Percentiles rank a stretch among this genome's conserved stretches.
These are phyloP conservation scores for Colletotrichum abscissum DNA, from an alignment of 2,329 filamentous ascomycete genomes.

Conservation along the genomic window DNA sequence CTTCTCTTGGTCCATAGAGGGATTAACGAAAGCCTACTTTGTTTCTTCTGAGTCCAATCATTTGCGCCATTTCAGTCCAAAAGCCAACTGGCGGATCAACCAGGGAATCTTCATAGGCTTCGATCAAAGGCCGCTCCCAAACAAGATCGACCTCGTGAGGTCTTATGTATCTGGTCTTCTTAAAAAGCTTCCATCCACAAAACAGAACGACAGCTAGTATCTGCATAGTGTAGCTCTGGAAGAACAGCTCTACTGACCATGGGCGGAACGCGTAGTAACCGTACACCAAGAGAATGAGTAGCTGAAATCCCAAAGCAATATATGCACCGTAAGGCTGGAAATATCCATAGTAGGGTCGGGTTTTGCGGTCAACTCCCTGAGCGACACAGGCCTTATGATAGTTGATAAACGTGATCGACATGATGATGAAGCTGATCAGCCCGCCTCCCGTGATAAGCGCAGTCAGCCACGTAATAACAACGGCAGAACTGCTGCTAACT, in stretches of 20 bases:
- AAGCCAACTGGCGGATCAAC: neutral
- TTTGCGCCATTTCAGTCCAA: neutral
- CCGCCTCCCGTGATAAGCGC: slow-evolving; percentile 57
- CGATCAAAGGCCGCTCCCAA: slow-evolving; percentile 69
- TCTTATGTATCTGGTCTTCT: slow-evolving; percentile 65
- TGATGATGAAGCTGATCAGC: slow-evolving; percentile 63
- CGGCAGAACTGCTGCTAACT: slow-evolving; percentile 58
- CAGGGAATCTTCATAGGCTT: slow-evolving; percentile 61
- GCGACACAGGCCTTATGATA: slow-evolving; percentile 66
- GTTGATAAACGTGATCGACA: slow-evolving; percentile 66
- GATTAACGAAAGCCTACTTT: neutral
- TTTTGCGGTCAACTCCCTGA: slow-evolving; percentile 57
- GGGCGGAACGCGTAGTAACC: slow-evolving; percentile 63
- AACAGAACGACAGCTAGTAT: slow-evolving; percentile 65
- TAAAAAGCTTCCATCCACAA: slow-evolving; percentile 71
- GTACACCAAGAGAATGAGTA: slow-evolving; percentile 59
- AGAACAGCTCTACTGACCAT: slow-evolving; percentile 56
- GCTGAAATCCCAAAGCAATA: slow-evolving; percentile 55
- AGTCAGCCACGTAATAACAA: slow-evolving; percentile 64
- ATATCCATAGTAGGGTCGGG: slow-evolving; percentile 67
- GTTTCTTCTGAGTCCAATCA: neutral
- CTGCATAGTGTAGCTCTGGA: slow-evolving; percentile 68
- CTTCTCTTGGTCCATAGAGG: neutral
- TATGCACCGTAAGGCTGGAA: slow-evolving; percentile 70
- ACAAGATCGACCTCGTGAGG: slow-evolving; percentile 68